Conservation (phyloP, 164 flowering plant species). For the Tinospora cordifolia region DNA sequence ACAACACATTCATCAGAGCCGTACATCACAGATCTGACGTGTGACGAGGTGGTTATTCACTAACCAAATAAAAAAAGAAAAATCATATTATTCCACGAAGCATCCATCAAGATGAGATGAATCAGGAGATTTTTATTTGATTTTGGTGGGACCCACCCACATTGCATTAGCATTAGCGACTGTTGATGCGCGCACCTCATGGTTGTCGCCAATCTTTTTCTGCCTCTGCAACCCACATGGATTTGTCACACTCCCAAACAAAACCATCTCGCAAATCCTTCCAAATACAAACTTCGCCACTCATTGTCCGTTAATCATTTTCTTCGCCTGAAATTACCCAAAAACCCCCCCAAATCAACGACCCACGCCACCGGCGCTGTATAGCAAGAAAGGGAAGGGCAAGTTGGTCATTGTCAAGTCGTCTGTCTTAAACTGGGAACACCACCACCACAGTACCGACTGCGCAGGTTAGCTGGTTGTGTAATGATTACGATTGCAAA, state of each 20-base stretch:
- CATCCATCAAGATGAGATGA: too few relatives aligned
- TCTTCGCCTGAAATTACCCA: background rate
- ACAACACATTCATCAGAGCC: too few relatives aligned
- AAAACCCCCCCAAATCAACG: background rate
- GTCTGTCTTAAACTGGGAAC: background rate
- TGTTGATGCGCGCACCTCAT: too few relatives aligned
- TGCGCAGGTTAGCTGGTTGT: slow-evolving; percentile 16
- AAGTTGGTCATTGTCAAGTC: background rate
- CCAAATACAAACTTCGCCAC: slow-evolving; percentile 11
- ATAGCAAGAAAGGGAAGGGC: background rate
- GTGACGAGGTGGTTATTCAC: too few relatives aligned
- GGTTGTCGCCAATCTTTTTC: too few relatives aligned
- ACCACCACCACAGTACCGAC: slow-evolving; percentile 1
- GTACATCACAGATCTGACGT: too few relatives aligned
- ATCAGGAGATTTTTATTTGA: too few relatives aligned
- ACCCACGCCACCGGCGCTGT: background rate
- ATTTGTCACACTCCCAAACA: slow-evolving; percentile 2
- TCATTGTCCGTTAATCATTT: background rate
- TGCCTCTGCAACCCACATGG: background rate
- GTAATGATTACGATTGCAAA: slow-evolving; percentile 13
- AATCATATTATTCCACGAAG: too few relatives aligned
- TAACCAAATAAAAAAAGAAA: too few relatives aligned
- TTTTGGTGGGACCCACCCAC: too few relatives aligned
- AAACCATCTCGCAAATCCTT: slow-evolving; percentile 5
- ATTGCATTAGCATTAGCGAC: too few relatives aligned